Conservation (phyloP, 108 stramenopile species). For the Fistulifera solaris region DNA sequence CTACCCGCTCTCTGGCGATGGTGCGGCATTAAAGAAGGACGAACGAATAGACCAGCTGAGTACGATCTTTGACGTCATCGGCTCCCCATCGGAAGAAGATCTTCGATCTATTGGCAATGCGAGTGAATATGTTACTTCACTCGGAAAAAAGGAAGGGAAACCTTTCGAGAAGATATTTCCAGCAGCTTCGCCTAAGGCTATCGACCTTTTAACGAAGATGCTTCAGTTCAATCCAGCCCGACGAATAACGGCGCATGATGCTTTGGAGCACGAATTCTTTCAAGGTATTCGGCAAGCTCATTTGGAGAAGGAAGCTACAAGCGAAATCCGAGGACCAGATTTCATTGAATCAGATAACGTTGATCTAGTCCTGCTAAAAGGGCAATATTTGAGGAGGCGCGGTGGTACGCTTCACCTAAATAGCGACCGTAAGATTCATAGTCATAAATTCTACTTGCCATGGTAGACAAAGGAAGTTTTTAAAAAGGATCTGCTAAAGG, state of each 20-base stretch:
- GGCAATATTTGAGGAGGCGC: constrained; percentile 65
- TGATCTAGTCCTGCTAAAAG: constrained; percentile 59
- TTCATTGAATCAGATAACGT: constrained; percentile 62
- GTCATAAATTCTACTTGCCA: no score
- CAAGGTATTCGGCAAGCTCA: constrained; percentile 54
- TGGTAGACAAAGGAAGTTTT: no score
- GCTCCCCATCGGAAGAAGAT: constrained; percentile 83
- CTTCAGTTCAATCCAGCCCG: constrained; percentile 88
- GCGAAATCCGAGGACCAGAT: constrained; percentile 48
- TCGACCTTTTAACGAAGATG: constrained; percentile 88
- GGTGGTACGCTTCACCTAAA: no score
- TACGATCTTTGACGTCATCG: constrained; percentile 94
- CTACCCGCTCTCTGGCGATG: constrained; percentile 87
- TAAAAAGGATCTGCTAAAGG: no score
- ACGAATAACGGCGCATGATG: constrained; percentile 86
- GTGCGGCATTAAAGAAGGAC: constrained; percentile 31
- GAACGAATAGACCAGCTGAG: constrained; percentile 92
- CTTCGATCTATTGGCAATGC: constrained; percentile 63
- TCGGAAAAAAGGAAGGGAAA: constrained; percentile 39
- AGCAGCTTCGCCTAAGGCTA: constrained; percentile 67
- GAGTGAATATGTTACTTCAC: constrained; percentile 67
- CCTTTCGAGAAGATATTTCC: constrained; percentile 57
- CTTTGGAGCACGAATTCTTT: constrained; percentile 88
- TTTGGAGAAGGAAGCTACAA: constrained; percentile 35
- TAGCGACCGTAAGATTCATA: no score